These are phyloP conservation scores for Globisporangium nunn DNA, from an alignment of 352 stramenopile species.

Conservation along the genomic window DNA sequence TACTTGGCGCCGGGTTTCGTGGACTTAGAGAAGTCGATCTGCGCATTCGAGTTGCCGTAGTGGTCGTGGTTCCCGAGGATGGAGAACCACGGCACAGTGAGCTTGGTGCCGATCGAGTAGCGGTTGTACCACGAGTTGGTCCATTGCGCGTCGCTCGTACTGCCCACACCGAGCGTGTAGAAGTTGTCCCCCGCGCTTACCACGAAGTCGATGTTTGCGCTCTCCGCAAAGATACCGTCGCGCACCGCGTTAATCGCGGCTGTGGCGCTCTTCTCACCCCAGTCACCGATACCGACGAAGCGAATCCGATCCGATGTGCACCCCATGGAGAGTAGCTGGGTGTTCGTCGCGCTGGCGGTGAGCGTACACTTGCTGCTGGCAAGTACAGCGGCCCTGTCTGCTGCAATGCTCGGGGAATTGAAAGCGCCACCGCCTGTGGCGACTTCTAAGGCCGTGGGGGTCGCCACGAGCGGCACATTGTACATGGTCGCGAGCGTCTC, in stretches of 20 bases:
- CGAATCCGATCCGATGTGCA: conserved; percentile 19
- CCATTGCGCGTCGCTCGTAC: conserved; percentile 23
- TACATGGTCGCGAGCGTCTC: conserved; percentile 23
- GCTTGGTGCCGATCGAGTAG: conserved; percentile 23
- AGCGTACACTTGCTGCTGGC: conserved; percentile 21
- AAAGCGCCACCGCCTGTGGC: conserved; percentile 10
- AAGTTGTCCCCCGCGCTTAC: conserved; percentile 39
- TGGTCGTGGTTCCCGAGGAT: conserved; percentile 38
- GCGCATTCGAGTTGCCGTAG: conserved; percentile 25
- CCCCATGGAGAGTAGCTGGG: conserved; percentile 8
- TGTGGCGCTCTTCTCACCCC: conserved; percentile 24
- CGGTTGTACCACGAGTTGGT: conserved; percentile 28
- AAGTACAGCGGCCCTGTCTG: conserved; percentile 3
- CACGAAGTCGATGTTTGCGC: conserved; percentile 23
- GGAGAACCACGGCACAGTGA: conserved; percentile 35
- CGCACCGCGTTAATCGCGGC: conserved; percentile 22
- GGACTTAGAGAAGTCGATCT: conserved; percentile 24
- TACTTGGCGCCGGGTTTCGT: conserved; percentile 19
- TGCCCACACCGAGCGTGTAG: conserved; percentile 26
- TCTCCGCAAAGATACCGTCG: conserved; percentile 23
- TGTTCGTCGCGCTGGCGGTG: conserved; percentile 12
- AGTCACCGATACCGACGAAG: conserved; percentile 31
- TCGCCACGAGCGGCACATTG: conserved; percentile 19
- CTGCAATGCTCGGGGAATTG: conserved; percentile 4
- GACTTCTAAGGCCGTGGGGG: conserved; percentile 14